Evolutionary conservation across 2,329 filamentous ascomycete species (phyloP).

Genomic region (Aspergillus sp.): DNA sequence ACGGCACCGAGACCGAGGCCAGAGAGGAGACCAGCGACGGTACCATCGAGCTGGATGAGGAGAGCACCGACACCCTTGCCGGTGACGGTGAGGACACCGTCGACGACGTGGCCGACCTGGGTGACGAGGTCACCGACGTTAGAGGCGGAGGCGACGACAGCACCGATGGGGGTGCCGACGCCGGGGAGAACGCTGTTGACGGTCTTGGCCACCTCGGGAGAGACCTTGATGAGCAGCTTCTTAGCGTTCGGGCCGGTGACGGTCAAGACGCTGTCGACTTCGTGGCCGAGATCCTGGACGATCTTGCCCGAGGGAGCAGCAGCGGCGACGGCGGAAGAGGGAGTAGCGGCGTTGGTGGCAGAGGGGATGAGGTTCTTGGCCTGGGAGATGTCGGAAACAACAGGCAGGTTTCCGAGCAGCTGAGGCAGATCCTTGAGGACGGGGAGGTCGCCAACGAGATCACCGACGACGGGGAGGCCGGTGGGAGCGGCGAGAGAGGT

Average conservation of each 20-base stretch:
- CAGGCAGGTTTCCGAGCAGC: neutral
- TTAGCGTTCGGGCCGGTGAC: slow-evolving; percentile 24
- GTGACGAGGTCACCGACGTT: slow-evolving; percentile 22
- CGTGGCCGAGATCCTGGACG: slow-evolving; percentile 20
- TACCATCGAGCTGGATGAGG: slow-evolving; percentile 17
- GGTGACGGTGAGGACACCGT: slow-evolving; percentile 16
- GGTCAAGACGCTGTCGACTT: slow-evolving; percentile 21
- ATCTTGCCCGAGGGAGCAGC: slow-evolving; percentile 15
- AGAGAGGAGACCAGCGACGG: slow-evolving; percentile 15
- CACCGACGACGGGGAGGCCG: slow-evolving; percentile 22
- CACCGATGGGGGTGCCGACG: slow-evolving; percentile 20
- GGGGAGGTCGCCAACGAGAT: slow-evolving; percentile 17
- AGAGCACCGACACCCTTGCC: slow-evolving; percentile 16
- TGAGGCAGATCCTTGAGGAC: too few species aligned
- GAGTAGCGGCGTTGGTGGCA: slow-evolving; percentile 5
- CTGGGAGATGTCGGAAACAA: slow-evolving; percentile 16
- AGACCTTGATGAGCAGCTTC: slow-evolving; percentile 27
- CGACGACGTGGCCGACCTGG: slow-evolving; percentile 13
- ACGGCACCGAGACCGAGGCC: slow-evolving; percentile 21
- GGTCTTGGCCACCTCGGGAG: slow-evolving; percentile 23
- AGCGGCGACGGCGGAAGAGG: slow-evolving; percentile 7
- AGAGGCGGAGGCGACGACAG: slow-evolving; percentile 20
- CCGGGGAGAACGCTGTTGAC: slow-evolving; percentile 23
- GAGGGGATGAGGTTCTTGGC: slow-evolving; percentile 26
- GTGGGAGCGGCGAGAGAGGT: slow-evolving; percentile 18